phyloP scores from a whole-genome alignment of 805 yeast species.

The Suhomyces sp. region DNA sequence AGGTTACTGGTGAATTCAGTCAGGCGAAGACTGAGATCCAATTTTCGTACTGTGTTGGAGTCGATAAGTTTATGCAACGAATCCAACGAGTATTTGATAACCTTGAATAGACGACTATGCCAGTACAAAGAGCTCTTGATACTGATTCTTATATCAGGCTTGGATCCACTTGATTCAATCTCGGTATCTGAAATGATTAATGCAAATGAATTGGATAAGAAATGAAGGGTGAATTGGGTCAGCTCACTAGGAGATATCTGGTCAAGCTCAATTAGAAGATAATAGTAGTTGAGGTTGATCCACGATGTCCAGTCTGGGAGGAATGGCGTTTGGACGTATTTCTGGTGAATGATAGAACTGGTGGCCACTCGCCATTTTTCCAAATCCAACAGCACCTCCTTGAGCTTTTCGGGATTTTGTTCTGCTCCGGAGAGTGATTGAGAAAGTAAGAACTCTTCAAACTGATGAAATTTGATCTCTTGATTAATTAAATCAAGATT shows the following conservation, averaged over 20 bases:
- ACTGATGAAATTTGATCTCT: constrained; percentile 20
- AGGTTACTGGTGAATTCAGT: constrained; percentile 33
- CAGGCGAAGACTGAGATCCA: constrained; percentile 21
- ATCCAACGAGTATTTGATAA: constrained; percentile 26
- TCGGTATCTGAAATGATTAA: constrained; percentile 26
- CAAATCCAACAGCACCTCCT: constrained; percentile 26
- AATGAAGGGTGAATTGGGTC: constrained; percentile 41
- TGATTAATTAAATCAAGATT: constrained; percentile 19
- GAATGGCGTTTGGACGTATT: constrained; percentile 23
- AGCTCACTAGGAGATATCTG: constrained; percentile 37
- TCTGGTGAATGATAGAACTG: constrained; percentile 25
- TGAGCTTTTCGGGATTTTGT: constrained; percentile 6
- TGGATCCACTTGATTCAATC: constrained; percentile 4
- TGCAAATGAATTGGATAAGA: constrained; percentile 38
- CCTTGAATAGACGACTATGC: constrained; percentile 36
- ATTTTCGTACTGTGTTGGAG: constrained; percentile 5
- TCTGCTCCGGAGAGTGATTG: constrained; percentile 6
- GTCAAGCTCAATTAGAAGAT: constrained; percentile 39
- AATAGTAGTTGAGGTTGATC: constrained; percentile 38
- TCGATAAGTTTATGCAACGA: constrained; percentile 20
- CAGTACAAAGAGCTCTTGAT: constrained; percentile 27
- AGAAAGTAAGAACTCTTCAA: constrained; percentile 25
- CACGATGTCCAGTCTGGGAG: constrained; percentile 33
- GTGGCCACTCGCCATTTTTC: constrained; percentile 37
- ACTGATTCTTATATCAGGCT: constrained; percentile 15